Evolutionary conservation across 2,329 filamentous ascomycete genomes (phyloP).

Genomic region (Colletotrichum truncatum): DNA sequence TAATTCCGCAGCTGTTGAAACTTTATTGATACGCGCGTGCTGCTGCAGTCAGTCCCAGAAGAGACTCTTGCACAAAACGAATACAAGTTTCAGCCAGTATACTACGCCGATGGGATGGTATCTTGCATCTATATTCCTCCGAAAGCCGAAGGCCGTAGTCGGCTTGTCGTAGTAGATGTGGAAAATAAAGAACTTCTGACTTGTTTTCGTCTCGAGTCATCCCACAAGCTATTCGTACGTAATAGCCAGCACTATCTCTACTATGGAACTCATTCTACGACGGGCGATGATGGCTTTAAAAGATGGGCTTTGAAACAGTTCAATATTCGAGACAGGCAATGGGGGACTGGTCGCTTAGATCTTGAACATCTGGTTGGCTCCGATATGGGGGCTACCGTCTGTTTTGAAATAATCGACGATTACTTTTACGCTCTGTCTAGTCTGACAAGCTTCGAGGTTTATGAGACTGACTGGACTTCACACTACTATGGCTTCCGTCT

Average conservation of each 20-base stretch:
- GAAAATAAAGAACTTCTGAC: conserved; percentile 48
- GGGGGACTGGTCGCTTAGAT: conserved; percentile 55
- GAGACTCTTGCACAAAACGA: conserved; percentile 34
- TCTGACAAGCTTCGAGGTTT: conserved; percentile 67
- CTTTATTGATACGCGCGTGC: conserved; percentile 52
- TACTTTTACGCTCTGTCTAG: conserved; percentile 78
- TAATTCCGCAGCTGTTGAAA: conserved; percentile 55
- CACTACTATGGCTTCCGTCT: conserved; percentile 76
- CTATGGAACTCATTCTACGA: conserved; percentile 70
- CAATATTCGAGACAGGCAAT: conserved; percentile 50
- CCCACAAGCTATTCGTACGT: conserved; percentile 71
- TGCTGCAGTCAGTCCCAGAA: neutral
- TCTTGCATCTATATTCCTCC: conserved; percentile 64
- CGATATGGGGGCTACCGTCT: conserved; percentile 74
- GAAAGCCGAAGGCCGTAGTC: conserved; percentile 46
- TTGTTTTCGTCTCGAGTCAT: conserved; percentile 51
- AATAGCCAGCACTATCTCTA: conserved; percentile 70
- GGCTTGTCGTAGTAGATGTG: conserved; percentile 63
- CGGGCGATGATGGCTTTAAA: conserved; percentile 61
- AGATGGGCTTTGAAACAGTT: conserved; percentile 71
- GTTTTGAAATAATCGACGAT: conserved; percentile 74
- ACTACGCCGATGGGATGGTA: conserved; percentile 66
- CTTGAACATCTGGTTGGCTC: conserved; percentile 68
- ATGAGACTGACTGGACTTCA: conserved; percentile 73
- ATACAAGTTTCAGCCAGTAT: conserved; percentile 62